Percentiles rank a stretch among this genome's conserved stretches.
phyloP scores from a whole-genome alignment of 805 yeast species.

The Kodamaea leandrae region DNA sequence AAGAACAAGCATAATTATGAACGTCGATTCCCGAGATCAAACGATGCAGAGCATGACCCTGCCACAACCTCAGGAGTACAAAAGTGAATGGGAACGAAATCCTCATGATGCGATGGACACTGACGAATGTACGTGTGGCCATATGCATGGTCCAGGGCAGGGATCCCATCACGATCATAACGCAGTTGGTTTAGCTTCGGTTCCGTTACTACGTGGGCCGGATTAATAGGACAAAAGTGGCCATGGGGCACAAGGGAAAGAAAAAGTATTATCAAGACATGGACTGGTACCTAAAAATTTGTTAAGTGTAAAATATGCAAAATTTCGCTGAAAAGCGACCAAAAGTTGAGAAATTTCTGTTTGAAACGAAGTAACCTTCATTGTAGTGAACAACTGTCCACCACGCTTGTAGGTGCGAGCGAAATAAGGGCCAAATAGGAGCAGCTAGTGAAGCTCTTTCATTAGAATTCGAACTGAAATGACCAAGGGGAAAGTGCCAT shows the following conservation, averaged over 20 bases:
- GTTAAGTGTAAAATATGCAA: neutral
- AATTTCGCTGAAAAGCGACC: neutral
- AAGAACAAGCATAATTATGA: neutral
- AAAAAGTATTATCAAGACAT: neutral
- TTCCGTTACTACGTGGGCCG: constrained; percentile 17
- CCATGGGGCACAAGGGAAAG: neutral
- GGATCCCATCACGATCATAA: constrained; percentile 13
- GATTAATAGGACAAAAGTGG: constrained; percentile 8
- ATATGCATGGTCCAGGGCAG: constrained; percentile 19
- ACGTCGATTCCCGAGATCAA: neutral
- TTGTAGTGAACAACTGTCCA: no score
- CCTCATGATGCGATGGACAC: neutral
- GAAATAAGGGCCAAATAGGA: no score
- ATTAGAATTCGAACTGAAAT: no score
- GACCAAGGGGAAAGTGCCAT: no score
- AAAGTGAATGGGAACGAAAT: neutral
- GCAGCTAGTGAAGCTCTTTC: no score
- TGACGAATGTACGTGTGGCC: constrained; percentile 15
- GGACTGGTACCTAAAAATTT: neutral
- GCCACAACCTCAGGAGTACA: neutral
- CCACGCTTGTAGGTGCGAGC: no score
- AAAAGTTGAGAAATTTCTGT: no score
- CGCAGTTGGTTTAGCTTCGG: constrained; percentile 15
- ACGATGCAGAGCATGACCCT: neutral
- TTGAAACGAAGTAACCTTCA: no score